Evolutionary conservation across 106 monocot species (phyloP), one percentile per base, ranked within the genome.

Genomic region (Apostasia shenzhenica): DNA sequence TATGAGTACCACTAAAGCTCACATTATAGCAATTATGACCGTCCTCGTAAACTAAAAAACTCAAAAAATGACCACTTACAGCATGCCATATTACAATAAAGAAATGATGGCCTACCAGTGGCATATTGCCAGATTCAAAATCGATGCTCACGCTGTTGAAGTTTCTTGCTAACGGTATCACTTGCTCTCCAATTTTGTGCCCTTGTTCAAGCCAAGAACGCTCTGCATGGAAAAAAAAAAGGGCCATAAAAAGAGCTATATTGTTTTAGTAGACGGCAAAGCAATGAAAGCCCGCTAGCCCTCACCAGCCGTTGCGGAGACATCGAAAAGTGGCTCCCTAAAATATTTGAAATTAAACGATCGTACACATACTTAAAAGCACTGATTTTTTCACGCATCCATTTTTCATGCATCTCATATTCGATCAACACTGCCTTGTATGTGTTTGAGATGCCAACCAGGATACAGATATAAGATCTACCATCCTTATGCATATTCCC

Each of bases 131-230:
- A 70, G 86, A 76, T 78, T 99, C 97, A 5, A 92, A 43, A 78
- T 92, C 92, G 38, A 69, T 45, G 75, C 41, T 87, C 46, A 71
- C 14, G 38, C 75, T 72, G 59, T 92, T 87, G 61, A 99, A 99
- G 77, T 87, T 92, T 79, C 92, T 84, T 58, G 97, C 97, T 72
- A 99, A 68, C 65, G 97, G 97, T 53, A 99, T 79, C 47, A 99
- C 85, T 75, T 92, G 97, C 72, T 99, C 97, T 5, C 97, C 97
- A 66, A 99, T 77, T 76, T 93, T 99, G 46, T 85, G 79, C 9
- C 97, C 97, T 75, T 99, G 92, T 66, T 92, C 97, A 69, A 99
- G 84, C 92, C 89, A 99, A 67, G 80, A 79, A 66, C 92, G 74
- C 76, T 99, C 97, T 99, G 82, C 3, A 74, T 60, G 75, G 45